These are phyloP conservation scores for Nothophaeocryptopus gaeumannii DNA, from an alignment of 2,329 filamentous ascomycete species.

Conservation along the genomic window DNA sequence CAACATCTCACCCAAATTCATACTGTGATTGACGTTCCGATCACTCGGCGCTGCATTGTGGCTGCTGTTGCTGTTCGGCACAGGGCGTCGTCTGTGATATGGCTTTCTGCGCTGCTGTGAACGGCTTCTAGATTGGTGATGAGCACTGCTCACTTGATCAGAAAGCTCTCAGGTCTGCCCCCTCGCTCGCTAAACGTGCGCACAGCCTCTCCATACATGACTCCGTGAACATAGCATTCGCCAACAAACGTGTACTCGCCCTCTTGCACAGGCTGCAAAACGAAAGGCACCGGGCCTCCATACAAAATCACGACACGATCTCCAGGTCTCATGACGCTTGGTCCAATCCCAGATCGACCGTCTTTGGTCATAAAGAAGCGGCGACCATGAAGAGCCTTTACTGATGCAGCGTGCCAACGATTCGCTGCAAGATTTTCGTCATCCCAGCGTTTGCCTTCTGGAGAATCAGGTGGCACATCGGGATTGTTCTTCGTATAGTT, in stretches of 20 bases:
- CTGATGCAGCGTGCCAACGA: background rate
- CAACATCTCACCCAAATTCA: too few relatives aligned
- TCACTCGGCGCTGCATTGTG: too few relatives aligned
- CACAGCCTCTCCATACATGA: slow-evolving; percentile 9
- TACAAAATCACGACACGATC: slow-evolving; percentile 5
- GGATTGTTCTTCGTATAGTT: background rate
- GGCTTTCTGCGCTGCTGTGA: too few relatives aligned
- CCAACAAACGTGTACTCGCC: background rate
- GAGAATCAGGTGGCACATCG: background rate
- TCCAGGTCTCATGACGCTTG: background rate
- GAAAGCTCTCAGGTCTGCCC: too few relatives aligned
- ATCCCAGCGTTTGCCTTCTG: background rate
- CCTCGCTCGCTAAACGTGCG: background rate
- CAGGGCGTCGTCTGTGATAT: too few relatives aligned
- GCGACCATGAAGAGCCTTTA: background rate
- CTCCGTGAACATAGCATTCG: slow-evolving; percentile 6
- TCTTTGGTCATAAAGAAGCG: slow-evolving; percentile 5
- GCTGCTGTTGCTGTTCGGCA: too few relatives aligned
- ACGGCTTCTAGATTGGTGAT: too few relatives aligned
- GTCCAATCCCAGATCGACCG: slow-evolving; percentile 8
- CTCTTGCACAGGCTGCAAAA: background rate
- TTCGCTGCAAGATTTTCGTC: background rate
- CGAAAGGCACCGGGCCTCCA: slow-evolving; percentile 5
- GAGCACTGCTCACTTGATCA: too few relatives aligned
- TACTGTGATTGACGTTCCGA: too few relatives aligned